Evolutionary conservation across 768 basidiomycete species (phyloP).

Genomic region (Russula foetens): DNA sequence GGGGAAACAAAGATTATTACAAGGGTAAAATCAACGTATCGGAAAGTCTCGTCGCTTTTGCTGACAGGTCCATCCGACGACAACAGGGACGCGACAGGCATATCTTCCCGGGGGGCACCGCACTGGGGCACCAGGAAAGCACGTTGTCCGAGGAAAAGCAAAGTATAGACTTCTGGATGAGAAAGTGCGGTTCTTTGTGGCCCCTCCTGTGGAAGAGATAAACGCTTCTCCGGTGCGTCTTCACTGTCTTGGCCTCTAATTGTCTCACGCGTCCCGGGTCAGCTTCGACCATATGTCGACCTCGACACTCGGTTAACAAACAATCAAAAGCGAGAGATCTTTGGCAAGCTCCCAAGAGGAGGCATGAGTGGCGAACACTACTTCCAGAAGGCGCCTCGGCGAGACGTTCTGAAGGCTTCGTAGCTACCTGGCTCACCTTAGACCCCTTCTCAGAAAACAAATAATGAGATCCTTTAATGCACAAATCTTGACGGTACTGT

Average conservation of each 20-base stretch:
- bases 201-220: constrained; percentile 64
- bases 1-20: constrained; percentile 94
- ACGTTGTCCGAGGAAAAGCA: constrained; percentile 65
- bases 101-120: constrained; percentile 75
- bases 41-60: background rate
- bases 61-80: background rate
- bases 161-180: constrained; percentile 80
- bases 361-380: constrained; percentile 27
- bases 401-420: background rate
- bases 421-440: background rate
- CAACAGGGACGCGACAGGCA: constrained; percentile 73
- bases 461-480: background rate
- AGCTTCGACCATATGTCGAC: constrained; percentile 70
- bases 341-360: constrained; percentile 29
- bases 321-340: constrained; percentile 25
- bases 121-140: constrained; percentile 84
- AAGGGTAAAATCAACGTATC: constrained; percentile 55
- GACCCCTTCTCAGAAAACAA: too few species aligned
- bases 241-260: background rate
- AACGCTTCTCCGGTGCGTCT: constrained; percentile 45
- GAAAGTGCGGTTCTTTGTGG: constrained; percentile 76
- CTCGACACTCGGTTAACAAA: constrained; percentile 32
- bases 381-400: constrained; percentile 25
- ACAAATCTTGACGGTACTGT: too few species aligned
- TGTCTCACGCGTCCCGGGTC: background rate